These are phyloP conservation scores for Colletotrichum truncatum DNA, from an alignment of 2,329 filamentous ascomycete species.

Conservation along the genomic window DNA sequence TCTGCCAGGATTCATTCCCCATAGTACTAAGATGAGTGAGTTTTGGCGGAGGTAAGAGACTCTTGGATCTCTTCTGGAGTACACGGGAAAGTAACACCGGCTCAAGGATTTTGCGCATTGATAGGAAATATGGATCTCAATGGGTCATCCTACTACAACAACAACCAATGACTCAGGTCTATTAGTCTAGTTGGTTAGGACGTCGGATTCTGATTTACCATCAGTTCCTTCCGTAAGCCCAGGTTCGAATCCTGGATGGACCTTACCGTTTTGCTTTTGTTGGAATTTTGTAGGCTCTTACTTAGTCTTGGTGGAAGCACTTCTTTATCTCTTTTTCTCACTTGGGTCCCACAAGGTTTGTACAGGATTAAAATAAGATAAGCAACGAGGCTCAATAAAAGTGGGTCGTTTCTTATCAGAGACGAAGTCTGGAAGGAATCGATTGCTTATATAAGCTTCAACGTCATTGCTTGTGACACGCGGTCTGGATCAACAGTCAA, in stretches of 20 bases:
- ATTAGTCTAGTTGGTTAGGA: conserved; percentile 32
- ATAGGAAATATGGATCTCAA: not conserved
- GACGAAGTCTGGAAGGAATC: not conserved
- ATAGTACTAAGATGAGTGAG: no score
- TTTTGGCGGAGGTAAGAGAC: no score
- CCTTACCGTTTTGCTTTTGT: not conserved
- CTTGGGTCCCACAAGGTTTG: no score
- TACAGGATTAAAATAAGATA: not conserved
- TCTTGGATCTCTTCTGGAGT: not conserved
- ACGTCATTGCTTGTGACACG: conserved; percentile 19
- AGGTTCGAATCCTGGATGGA: conserved; percentile 32
- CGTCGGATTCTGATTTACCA: conserved; percentile 24
- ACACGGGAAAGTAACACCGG: not conserved
- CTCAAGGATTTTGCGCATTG: not conserved
- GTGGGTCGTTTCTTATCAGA: not conserved
- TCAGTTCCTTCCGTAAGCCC: conserved; percentile 25
- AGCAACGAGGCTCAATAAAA: not conserved
- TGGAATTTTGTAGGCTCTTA: fast-evolving
- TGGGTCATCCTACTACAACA: fast-evolving
- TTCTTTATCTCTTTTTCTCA: not conserved
- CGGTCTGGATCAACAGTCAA: conserved; percentile 15
- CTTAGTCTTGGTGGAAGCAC: not conserved
- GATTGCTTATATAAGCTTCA: conserved; percentile 2
- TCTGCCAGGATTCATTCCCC: no score
- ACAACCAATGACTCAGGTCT: not conserved